A percentile compares a stretch with the other conserved stretches of the same genome.
phyloP scores from a whole-genome alignment of 2,329 filamentous ascomycete genomes.

The Exophiala sp. region DNA sequence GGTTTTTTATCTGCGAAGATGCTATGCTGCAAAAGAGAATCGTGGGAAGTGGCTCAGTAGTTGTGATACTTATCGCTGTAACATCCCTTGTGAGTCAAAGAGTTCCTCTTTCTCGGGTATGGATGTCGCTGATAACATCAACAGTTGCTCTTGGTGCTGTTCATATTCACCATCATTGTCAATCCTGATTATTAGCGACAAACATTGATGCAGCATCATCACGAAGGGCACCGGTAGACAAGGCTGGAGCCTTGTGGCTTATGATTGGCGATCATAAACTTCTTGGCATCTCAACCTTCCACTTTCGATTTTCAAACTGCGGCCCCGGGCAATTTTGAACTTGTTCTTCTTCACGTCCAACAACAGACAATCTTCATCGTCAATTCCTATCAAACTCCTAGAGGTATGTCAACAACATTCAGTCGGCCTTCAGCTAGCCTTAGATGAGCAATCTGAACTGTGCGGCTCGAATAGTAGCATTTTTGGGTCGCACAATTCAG shows the following conservation, averaged over 20 bases:
- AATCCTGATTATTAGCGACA: not conserved
- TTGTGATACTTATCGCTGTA: conserved; percentile 1
- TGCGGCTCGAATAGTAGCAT: conserved; percentile 20
- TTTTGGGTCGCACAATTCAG: conserved; percentile 13
- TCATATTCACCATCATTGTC: conserved; percentile 13
- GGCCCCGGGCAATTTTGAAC: not conserved
- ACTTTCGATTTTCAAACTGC: not conserved
- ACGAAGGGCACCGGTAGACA: not conserved
- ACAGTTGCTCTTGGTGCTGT: conserved; percentile 8
- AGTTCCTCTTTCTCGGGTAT: not conserved
- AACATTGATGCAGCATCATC: not conserved
- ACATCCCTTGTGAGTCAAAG: conserved; percentile 4
- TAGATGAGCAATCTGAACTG: conserved; percentile 27
- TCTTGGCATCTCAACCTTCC: conserved; percentile 10
- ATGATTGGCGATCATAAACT: not conserved
- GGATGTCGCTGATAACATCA: not conserved
- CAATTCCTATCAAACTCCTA: conserved; percentile 4
- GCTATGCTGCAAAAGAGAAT: conserved; percentile 9
- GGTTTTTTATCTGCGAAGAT: conserved; percentile 14
- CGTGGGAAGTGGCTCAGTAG: conserved; percentile 7
- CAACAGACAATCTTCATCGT: conserved; percentile 18
- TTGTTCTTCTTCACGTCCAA: conserved; percentile 6
- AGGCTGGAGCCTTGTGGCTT: not conserved
- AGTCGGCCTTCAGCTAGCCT: conserved; percentile 29
- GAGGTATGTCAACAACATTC: conserved; percentile 27